Percentiles rank a stretch among this genome's conserved stretches.
Conservation (phyloP, 352 stramenopile species). For the Globisporangium viniferum region DNA sequence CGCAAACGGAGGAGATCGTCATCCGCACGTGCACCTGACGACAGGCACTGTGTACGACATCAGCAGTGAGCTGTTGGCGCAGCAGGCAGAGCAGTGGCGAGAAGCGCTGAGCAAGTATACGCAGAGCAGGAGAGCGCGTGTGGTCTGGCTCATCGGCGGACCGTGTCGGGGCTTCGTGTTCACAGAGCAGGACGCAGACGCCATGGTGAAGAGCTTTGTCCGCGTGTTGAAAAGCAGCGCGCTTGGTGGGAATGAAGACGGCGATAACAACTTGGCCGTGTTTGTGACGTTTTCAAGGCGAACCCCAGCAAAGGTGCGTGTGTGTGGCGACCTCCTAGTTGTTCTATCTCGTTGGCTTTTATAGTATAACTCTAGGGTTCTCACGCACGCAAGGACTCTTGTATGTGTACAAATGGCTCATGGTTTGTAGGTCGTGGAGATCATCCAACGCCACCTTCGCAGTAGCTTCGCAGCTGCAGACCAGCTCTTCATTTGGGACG, state of each 20-base stretch:
- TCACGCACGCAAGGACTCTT: neutral
- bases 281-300: conserved; percentile 70
- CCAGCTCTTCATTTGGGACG: conserved; percentile 53
- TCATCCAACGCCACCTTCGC: conserved; percentile 29
- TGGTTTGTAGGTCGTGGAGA: conserved; percentile 27
- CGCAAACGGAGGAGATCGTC: neutral
- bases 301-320: conserved; percentile 37
- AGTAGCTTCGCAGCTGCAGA: conserved; percentile 14
- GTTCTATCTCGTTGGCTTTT: no score
- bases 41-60: conserved; percentile 52
- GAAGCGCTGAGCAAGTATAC: conserved; percentile 7
- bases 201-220: conserved; percentile 45
- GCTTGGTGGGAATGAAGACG: neutral
- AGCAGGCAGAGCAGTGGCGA: conserved; percentile 25
- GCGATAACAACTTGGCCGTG: conserved; percentile 24
- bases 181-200: conserved; percentile 23
- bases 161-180: conserved; percentile 67
- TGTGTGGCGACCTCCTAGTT: no score
- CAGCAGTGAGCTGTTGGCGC: conserved; percentile 21
- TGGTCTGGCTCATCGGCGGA: conserved; percentile 62
- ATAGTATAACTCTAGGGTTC: no score
- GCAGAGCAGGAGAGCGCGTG: conserved; percentile 11
- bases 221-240: conserved; percentile 8
- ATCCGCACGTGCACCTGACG: conserved; percentile 41
- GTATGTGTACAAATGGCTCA: neutral